Evolutionary conservation across 1,284 basidiomycete species (phyloP).

Genomic region (Afroboletus lepidellus): DNA sequence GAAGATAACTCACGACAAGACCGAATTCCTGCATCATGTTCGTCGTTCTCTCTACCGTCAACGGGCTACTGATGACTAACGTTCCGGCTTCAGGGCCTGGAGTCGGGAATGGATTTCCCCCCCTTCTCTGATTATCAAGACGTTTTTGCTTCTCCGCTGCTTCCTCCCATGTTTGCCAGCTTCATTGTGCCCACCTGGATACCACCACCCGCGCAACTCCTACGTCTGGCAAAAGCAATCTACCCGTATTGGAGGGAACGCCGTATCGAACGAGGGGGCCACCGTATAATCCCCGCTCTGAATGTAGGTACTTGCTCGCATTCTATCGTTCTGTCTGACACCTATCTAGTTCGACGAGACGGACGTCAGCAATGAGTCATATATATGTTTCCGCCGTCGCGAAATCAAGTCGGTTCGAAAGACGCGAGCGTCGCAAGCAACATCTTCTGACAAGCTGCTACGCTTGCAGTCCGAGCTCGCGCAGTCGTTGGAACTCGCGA

Average conservation of each 20-base stretch:
- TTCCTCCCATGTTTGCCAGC: conserved; percentile 59
- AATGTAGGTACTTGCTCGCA: conserved; percentile 54
- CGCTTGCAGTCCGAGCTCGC: conserved; percentile 79
- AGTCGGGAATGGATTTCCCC: conserved; percentile 69
- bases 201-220: conserved; percentile 53
- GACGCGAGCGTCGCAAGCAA: conserved; percentile 87
- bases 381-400: conserved; percentile 95
- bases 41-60: neutral
- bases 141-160: conserved; percentile 58
- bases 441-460: conserved; percentile 84
- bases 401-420: conserved; percentile 95
- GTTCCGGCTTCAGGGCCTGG: conserved; percentile 46
- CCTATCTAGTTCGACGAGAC: conserved; percentile 79
- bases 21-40: conserved; percentile 90
- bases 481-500: conserved; percentile 72
- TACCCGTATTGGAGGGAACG: conserved; percentile 85
- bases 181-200: conserved; percentile 62
- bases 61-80: neutral
- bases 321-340: conserved; percentile 1
- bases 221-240: conserved; percentile 64
- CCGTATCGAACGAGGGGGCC: conserved; percentile 70
- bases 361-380: conserved; percentile 89
- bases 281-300: conserved; percentile 75
- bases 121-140: conserved; percentile 79
- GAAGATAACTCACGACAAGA: conserved; percentile 86